These are phyloP conservation scores for Dendrocalamus latiflorus DNA, from an alignment of 202 grass and related monocot genomes.

Conservation along the genomic window DNA sequence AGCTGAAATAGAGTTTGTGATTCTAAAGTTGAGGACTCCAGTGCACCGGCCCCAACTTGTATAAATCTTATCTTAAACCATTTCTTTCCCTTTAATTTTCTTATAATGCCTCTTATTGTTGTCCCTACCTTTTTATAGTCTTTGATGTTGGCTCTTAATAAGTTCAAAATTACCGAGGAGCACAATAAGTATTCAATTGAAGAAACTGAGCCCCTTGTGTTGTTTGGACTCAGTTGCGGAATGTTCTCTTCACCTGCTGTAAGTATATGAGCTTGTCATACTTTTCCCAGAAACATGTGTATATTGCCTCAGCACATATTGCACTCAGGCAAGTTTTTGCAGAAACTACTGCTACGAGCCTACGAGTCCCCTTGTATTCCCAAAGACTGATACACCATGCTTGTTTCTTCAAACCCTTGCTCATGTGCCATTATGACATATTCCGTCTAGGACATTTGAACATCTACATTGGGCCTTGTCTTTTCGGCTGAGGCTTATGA, in stretches of 20 bases:
- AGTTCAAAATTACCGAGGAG: too few species aligned
- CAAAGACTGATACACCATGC: neutral
- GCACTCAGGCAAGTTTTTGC: neutral
- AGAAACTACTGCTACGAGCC: neutral
- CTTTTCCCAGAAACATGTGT: neutral
- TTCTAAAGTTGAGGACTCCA: conserved; percentile 94
- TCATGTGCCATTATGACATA: neutral
- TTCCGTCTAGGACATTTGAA: neutral
- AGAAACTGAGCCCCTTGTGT: too few species aligned
- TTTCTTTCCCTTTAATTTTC: conserved; percentile 3
- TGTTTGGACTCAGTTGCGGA: too few species aligned
- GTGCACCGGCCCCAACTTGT: conserved; percentile 89
- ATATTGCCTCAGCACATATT: neutral
- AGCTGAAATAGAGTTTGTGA: conserved; percentile 96
- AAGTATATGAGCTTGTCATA: conserved; percentile 42
- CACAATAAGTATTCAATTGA: too few species aligned
- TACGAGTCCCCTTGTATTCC: neutral
- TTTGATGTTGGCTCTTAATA: conserved; percentile 81
- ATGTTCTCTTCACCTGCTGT: too few species aligned
- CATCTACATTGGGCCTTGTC: neutral
- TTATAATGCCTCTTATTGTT: conserved; percentile 30
- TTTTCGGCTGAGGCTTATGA: too few species aligned
- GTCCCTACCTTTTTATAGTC: conserved; percentile 42
- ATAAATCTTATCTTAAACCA: conserved; percentile 20
- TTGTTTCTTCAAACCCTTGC: neutral